Percentiles rank a stretch among this genome's conserved stretches.
Conservation (phyloP, 352 stramenopile species). For the Pythium rhizo-oryzae region DNA sequence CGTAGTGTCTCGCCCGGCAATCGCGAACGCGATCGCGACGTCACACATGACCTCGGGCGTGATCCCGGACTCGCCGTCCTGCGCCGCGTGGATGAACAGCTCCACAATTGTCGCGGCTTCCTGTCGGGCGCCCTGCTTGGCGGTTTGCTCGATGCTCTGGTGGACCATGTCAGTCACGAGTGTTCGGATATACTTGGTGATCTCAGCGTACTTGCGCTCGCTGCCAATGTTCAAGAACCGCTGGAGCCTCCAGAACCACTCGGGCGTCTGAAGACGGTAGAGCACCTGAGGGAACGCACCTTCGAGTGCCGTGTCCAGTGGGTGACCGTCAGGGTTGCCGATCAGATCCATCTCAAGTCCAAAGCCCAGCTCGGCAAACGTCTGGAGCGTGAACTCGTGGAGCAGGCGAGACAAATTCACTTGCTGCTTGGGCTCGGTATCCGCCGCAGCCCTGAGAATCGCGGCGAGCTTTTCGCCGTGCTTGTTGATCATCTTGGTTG, state of each 20-base stretch:
- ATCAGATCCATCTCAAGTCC: slow-evolving; percentile 22
- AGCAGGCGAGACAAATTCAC: slow-evolving; percentile 23
- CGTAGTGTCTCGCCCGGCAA: slow-evolving; percentile 55
- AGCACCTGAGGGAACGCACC: slow-evolving; percentile 11
- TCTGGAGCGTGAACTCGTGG: slow-evolving; percentile 27
- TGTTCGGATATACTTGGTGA: slow-evolving; percentile 1
- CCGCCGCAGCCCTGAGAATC: not conserved
- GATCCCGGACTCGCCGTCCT: slow-evolving; percentile 16
- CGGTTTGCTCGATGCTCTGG: slow-evolving; percentile 11
- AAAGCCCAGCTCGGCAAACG: slow-evolving; percentile 32
- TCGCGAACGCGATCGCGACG: slow-evolving; percentile 50
- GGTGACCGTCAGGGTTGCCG: slow-evolving; percentile 6
- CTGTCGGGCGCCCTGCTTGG: slow-evolving; percentile 12
- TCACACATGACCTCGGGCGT: slow-evolving; percentile 36
- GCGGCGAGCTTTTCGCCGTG: slow-evolving; percentile 10
- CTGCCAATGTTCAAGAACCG: slow-evolving; percentile 17
- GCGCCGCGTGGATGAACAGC: slow-evolving; percentile 22
- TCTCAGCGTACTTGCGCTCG: slow-evolving; percentile 17
- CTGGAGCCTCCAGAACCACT: slow-evolving; percentile 24
- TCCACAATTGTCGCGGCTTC: slow-evolving; percentile 21
- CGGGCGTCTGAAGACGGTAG: slow-evolving; percentile 3
- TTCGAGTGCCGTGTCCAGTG: slow-evolving; percentile 17
- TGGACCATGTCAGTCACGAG: slow-evolving; percentile 14
- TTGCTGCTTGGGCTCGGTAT: not conserved
- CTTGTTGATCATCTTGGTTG: slow-evolving; percentile 25